These are phyloP conservation scores for Oryza glumipatula DNA, from an alignment of 176 grass and related monocot species.

Conservation along the genomic window DNA sequence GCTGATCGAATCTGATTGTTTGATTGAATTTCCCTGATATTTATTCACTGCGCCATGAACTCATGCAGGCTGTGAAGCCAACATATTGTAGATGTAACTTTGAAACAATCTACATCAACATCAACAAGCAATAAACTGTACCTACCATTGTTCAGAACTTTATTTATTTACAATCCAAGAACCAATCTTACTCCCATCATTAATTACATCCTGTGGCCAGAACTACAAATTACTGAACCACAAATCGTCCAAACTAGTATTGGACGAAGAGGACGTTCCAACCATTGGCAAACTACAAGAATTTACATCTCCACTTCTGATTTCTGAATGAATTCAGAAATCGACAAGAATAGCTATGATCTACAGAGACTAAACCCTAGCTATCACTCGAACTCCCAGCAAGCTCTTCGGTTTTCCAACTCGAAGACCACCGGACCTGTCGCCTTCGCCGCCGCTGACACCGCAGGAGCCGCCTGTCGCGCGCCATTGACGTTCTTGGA, in stretches of 20 bases:
- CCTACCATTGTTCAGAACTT: not conserved
- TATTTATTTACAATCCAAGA: not conserved
- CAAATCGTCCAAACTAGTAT: not conserved
- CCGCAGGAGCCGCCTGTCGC: no score
- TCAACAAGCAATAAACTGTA: not conserved
- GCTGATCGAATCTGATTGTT: no score
- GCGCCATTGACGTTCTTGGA: conserved; percentile 18
- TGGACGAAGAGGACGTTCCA: not conserved
- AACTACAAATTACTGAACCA: not conserved
- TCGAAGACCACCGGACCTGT: not conserved
- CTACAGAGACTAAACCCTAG: conserved; percentile 28
- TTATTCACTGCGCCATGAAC: not conserved
- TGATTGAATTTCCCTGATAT: not conserved
- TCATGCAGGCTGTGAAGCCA: not conserved
- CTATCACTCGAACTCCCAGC: conserved; percentile 31
- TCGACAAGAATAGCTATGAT: not conserved
- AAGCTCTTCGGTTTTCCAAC: not conserved
- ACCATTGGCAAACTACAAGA: not conserved
- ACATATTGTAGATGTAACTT: not conserved
- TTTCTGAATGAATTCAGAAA: not conserved
- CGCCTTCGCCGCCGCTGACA: no score
- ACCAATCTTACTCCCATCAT: not conserved
- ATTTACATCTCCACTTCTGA: conserved; percentile 6
- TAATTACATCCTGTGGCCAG: not conserved
- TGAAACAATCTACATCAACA: not conserved